These are phyloP conservation scores for Phytophthora syringae DNA, from an alignment of 352 stramenopile species.

Conservation along the genomic window DNA sequence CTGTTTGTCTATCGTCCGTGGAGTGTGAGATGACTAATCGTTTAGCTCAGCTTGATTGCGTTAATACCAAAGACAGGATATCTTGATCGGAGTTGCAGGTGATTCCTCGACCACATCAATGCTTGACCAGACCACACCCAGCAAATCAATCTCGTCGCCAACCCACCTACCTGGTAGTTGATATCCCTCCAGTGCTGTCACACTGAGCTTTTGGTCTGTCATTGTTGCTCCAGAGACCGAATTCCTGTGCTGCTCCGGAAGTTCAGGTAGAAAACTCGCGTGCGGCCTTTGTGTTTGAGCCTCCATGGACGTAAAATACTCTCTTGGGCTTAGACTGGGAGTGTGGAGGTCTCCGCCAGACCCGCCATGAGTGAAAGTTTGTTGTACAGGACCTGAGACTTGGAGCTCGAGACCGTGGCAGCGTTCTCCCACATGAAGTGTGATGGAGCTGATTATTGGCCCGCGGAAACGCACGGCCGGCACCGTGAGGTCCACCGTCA, in stretches of 20 bases:
- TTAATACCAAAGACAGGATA: conserved; percentile 17
- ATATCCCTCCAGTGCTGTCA: conserved; percentile 8
- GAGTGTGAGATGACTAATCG: conserved; percentile 7
- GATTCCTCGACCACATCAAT: conserved; percentile 5
- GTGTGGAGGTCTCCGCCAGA: conserved; percentile 3
- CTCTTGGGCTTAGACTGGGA: background rate
- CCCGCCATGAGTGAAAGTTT: conserved; percentile 17
- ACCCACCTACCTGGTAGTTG: conserved; percentile 16
- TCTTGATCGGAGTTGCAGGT: conserved; percentile 3
- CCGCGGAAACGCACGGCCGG: background rate
- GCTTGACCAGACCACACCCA: conserved; percentile 20
- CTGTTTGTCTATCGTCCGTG: background rate
- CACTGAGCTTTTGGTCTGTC: background rate
- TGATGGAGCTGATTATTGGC: conserved; percentile 7
- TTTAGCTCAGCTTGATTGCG: background rate
- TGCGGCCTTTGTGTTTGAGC: conserved; percentile 2
- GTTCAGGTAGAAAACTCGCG: conserved; percentile 9
- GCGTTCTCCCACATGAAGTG: conserved; percentile 9
- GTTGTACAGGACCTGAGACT: background rate
- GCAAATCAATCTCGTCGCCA: conserved; percentile 17
- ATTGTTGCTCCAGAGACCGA: background rate
- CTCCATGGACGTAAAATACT: conserved; percentile 16
- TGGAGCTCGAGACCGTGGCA: conserved; percentile 10
- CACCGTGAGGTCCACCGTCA: conserved; percentile 15
- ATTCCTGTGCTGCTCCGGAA: background rate